Base-by-base conservation (phyloP, 73 alveolate species). In the Durusdinium trenchii region DNA sequence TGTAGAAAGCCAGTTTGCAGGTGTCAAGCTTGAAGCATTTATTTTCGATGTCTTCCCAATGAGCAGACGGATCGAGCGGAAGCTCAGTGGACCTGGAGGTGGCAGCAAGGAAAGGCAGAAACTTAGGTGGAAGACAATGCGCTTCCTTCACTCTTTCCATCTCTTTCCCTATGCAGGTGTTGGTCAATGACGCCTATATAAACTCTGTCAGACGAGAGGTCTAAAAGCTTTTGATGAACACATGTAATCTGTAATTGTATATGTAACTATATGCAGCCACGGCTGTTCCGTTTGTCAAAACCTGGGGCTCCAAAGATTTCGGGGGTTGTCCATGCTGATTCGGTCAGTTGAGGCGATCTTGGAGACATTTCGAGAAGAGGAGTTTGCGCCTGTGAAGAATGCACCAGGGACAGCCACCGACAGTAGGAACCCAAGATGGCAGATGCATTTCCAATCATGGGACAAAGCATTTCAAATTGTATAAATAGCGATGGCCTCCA, bases 381-480 rank as follows among this genome's bases (percentile, higher is more conserved):
- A 99, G 91, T 99, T 99, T 67, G 99, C 99, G 0, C 99, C 99
- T 9, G 99, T 99, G 32, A 99, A 99, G 91, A 99, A 99, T 86
- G 99, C 99, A 1, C 99, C 98, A 43, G 99, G 99, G 5, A 89
- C 96, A 12, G 62, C 99, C 47, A 71, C 84, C 6, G 99, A 99
- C 87, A 93, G 99, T 47, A 26, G 6, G 67, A 83, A 12, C 51
- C 99, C 48, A 16, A 42, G 54, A 30, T 10, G 54, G 35, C 60
- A 36, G 10, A 10, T 54, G 36, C 23, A 76, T 40, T 12, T 10
- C 14, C 9, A 43, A 76, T 50, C 54, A n/a, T 10, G 86, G 23
- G 12, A 76, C 35, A n/a, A 67, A 42, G 45, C 36, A n/a, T 67
- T 23, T 67, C 14, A 42, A 30, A 6, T 67, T 23, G 30, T 23